Conservation (phyloP, 345 rosid species). For the Eucalyptus polyanthemos region DNA sequence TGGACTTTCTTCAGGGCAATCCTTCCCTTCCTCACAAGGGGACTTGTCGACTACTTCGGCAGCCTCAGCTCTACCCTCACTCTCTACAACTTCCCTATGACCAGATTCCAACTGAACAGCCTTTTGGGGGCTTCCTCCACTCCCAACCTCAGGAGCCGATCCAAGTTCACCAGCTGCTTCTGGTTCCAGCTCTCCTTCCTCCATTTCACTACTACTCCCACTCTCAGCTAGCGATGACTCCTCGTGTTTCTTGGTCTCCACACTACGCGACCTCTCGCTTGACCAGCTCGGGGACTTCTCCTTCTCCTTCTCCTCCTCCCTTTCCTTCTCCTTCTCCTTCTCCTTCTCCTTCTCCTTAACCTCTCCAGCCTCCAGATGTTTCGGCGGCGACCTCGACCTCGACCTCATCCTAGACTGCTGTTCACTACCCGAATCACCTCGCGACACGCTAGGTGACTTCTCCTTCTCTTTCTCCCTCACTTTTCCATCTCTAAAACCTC, state of each 20-base stretch:
- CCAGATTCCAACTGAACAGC: conserved; percentile 6
- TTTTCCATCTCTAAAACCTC: conserved; percentile 18
- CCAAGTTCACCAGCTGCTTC: conserved; percentile 14
- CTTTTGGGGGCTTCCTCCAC: neutral
- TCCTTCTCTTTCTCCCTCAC: conserved; percentile 23
- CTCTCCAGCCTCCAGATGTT: conserved; percentile 1
- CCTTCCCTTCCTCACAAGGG: neutral
- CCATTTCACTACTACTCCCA: conserved; percentile 82
- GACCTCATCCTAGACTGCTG: neutral
- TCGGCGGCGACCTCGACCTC: neutral
- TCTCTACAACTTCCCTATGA: conserved; percentile 1
- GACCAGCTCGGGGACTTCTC: conserved; percentile 6
- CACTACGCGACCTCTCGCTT: conserved; percentile 30
- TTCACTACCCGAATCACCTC: conserved; percentile 3
- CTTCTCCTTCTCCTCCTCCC: neutral
- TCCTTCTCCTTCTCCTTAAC: conserved; percentile 5
- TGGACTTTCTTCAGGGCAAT: conserved; percentile 3
- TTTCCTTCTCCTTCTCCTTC: neutral
- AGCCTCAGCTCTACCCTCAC: neutral
- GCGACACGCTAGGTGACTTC: conserved; percentile 3
- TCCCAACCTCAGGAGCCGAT: neutral
- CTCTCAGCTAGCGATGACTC: conserved; percentile 21
- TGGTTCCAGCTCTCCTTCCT: conserved; percentile 97
- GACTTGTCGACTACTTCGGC: conserved; percentile 3
- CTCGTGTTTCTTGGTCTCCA: conserved; percentile 29